Conservation (phyloP, 495 filamentous ascomycete species). For the Hypoxylon lienhwacheense region DNA sequence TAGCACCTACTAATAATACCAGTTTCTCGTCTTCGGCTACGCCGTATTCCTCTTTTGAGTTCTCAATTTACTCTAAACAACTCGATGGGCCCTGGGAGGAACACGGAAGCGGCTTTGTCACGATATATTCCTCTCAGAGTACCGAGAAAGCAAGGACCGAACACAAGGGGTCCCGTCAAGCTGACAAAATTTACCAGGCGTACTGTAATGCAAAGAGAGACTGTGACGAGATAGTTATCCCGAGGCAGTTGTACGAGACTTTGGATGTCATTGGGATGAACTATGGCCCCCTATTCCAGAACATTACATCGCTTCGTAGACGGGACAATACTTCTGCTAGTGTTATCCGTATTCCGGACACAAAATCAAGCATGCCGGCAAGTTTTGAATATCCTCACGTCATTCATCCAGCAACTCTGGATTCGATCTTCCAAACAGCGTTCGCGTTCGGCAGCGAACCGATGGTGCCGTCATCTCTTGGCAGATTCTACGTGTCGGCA, state of each 20-base stretch:
- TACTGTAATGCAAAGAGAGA: conserved; percentile 13
- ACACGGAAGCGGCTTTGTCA: conserved; percentile 33
- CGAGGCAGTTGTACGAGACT: conserved; percentile 36
- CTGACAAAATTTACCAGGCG: background rate
- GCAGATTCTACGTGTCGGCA: conserved; percentile 27
- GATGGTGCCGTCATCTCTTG: conserved; percentile 35
- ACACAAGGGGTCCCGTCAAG: background rate
- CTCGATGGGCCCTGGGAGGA: conserved; percentile 31
- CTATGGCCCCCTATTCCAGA: conserved; percentile 54
- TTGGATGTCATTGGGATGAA: conserved; percentile 44
- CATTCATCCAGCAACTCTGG: conserved; percentile 49
- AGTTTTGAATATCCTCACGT: conserved; percentile 45
- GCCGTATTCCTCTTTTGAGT: conserved; percentile 21
- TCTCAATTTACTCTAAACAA: conserved; percentile 38
- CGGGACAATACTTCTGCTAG: conserved; percentile 16
- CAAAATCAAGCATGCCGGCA: conserved; percentile 45
- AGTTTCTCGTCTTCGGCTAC: background rate
- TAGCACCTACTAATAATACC: background rate
- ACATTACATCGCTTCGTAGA: conserved; percentile 25
- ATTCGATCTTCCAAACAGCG: conserved; percentile 36
- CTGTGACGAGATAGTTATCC: conserved; percentile 19
- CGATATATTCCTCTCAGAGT: conserved; percentile 21
- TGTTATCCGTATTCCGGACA: conserved; percentile 42
- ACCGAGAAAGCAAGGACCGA: background rate
- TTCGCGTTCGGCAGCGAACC: conserved; percentile 19